These are phyloP conservation scores for Carex scoparia DNA, from an alignment of 176 grass and related monocot genomes.

Conservation along the genomic window DNA sequence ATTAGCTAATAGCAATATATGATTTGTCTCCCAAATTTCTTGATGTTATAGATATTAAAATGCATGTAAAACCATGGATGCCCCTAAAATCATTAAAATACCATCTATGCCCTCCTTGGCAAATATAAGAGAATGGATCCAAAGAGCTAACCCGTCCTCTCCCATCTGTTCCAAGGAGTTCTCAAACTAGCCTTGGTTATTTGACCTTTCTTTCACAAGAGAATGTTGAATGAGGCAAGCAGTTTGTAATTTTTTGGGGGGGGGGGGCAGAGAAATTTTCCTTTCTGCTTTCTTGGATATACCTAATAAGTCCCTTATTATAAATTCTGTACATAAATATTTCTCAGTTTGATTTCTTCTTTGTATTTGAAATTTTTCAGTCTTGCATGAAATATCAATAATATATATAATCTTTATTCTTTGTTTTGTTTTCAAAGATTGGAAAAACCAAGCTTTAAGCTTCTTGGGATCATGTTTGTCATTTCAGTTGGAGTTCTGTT, in stretches of 20 bases:
- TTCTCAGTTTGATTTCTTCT: background rate
- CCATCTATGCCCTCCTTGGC: background rate
- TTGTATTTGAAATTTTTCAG: background rate
- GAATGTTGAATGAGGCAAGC: too few relatives aligned
- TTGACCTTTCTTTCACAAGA: background rate
- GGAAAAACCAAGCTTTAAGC: constrained; percentile 85
- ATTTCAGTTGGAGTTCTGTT: constrained; percentile 87
- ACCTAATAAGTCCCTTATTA: background rate
- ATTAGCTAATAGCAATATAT: background rate
- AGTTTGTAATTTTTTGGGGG: background rate
- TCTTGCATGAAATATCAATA: background rate
- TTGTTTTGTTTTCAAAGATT: constrained; percentile 46
- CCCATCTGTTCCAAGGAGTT: background rate
- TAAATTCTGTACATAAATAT: background rate
- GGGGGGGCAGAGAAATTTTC: background rate
- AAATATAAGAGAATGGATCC: background rate
- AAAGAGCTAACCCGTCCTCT: background rate
- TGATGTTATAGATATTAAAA: background rate
- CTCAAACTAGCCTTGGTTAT: background rate
- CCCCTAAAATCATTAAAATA: background rate
- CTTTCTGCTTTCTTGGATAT: background rate
- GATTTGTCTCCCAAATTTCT: background rate
- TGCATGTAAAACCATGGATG: background rate
- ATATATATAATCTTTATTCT: constrained; percentile 14
- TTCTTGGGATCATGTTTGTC: constrained; percentile 85